Base-by-base conservation (phyloP, 208 protist species). In the Leishmania mexicana region DNA sequence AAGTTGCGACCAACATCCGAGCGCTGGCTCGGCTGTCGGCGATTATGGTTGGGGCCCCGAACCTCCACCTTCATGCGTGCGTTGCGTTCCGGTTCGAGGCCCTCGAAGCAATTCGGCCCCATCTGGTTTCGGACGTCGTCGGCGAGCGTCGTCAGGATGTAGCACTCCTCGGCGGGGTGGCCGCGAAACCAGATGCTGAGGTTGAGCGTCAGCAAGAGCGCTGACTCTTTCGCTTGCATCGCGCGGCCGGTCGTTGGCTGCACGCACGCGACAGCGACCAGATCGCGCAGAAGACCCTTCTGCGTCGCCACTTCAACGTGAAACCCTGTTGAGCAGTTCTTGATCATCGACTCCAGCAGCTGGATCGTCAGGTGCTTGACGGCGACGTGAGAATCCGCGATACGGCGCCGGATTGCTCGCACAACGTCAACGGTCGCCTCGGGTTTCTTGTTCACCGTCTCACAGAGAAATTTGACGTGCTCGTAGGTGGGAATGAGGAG, bases 151-250 rank as follows among this genome's bases (percentile, higher is more conserved):
- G 91, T 88, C 11, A 97, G 83, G 45, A 94, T 89, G 75, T 91
- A 87, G 78, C 89, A 84, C 53, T 87, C 84, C 19, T 84, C 76
- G 62, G 94, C 90, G 0, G 90, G 91, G 84, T 97, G 91, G 2
- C 88, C 87, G 42, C 89, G 85, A 77, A 97, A 97, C 93, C 94
- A 97, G 75, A 95, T 87, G 76, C 91, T 94, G 28, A 97, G 80
- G 87, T 97, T 96, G 38, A 95, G 82, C 28, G 93, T 90, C n/a
- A 97, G 88, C 71, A 83, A 70, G 19, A 95, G 85, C 6, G 94
- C 94, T 28, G 90, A 87, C 81, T 92, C 80, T 64, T 86, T 89
- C 53, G 94, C 86, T 67, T 90, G 83, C 78, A 87, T 86, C 19
- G 87, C 89, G n/a, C 83, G 85, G 28, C 91, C 90, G 0, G 84